A percentile compares a stretch with the other conserved stretches of the same genome.
phyloP scores from a whole-genome alignment of 108 stramenopile species.

The Nannochloropsis oceanica region DNA sequence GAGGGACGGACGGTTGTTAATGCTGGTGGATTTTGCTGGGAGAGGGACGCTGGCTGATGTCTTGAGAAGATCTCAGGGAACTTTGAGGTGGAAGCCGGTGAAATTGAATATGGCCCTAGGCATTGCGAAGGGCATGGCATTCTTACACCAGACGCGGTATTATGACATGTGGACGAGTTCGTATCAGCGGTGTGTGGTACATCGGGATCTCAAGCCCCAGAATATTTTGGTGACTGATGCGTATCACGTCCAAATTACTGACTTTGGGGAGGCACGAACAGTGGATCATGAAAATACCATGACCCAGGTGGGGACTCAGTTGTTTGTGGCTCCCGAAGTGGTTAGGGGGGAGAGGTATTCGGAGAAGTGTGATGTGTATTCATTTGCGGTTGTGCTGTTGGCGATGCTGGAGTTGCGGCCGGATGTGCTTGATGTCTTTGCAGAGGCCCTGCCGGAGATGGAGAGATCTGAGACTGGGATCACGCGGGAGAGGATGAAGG shows the following conservation, averaged over 20 bases:
- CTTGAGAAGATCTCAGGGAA: neutral
- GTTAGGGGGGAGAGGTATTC: conserved; percentile 16
- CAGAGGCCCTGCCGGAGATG: neutral
- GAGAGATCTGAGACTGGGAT: neutral
- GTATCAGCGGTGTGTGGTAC: conserved; percentile 15
- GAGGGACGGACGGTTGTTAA: conserved; percentile 5
- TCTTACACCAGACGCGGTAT: conserved; percentile 18
- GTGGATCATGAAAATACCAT: neutral
- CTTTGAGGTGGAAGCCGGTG: conserved; percentile 1
- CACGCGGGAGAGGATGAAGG: neutral
- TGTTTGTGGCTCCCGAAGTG: conserved; percentile 22
- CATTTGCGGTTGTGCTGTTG: conserved; percentile 19
- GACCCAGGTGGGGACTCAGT: conserved; percentile 23
- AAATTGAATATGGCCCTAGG: conserved; percentile 7
- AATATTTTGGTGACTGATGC: conserved; percentile 19
- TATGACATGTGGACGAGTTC: conserved; percentile 12
- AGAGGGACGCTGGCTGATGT: conserved; percentile 13
- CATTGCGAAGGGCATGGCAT: conserved; percentile 20
- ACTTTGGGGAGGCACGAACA: conserved; percentile 21
- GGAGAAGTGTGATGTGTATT: conserved; percentile 20
- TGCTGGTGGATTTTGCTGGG: conserved; percentile 14
- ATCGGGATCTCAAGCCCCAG: conserved; percentile 31
- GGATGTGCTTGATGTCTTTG: conserved; percentile 9
- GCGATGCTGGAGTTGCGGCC: conserved; percentile 18
- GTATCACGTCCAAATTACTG: conserved; percentile 21